Evolutionary conservation across 257 asterid species (phyloP), one percentile per base, ranked within the genome.

Genomic region (Linaria vulgaris): DNA sequence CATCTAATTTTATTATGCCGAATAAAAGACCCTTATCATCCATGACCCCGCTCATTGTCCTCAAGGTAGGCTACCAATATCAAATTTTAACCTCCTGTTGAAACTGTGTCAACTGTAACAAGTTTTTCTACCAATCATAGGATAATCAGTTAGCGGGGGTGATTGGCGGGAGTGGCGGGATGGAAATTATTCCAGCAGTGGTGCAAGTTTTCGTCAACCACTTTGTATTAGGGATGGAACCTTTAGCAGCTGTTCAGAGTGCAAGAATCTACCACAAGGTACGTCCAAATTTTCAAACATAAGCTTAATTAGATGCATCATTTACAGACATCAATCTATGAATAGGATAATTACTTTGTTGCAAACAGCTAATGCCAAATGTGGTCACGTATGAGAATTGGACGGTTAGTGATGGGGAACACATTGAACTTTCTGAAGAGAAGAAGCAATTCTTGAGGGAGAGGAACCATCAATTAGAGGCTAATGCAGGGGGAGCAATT

Each of bases 221-320:
- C 80, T 89, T 92, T 64, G 15, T 92, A 13, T 63, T 86, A 6
- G 96, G 87, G 19, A 87, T 89, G 84, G 83, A 89, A 38, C 97
- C 99, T 27, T 67, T 85, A 59, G 79, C 75, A 12, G 88, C 99
- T 39, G 88, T 92, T 7, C 84, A 79, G 66, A 79, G 78, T 60
- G 88, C 99, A 56, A 83, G 97, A 82, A 75, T 87, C 66, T 92
- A 86, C 75, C 99, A 87, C 82, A 73, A 69, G 95, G 95, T 86
- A 61, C 20, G 19, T 34, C n/a, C 17, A 4, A 56, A 13, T 30
- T n/a, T 31, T 55, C 4, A 25, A 12, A 31, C 23, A 21, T 34
- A 3, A 34, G 9, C 1, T 7, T 3, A 3, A 34, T 3, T 34
- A 34, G 10, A 34, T 34, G 41, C 49, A 5, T 14, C 56, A 51